Evolutionary conservation across 345 rosid genomes (phyloP), one percentile per base, ranked within the genome.

Genomic region (Aethionema arabicum): DNA sequence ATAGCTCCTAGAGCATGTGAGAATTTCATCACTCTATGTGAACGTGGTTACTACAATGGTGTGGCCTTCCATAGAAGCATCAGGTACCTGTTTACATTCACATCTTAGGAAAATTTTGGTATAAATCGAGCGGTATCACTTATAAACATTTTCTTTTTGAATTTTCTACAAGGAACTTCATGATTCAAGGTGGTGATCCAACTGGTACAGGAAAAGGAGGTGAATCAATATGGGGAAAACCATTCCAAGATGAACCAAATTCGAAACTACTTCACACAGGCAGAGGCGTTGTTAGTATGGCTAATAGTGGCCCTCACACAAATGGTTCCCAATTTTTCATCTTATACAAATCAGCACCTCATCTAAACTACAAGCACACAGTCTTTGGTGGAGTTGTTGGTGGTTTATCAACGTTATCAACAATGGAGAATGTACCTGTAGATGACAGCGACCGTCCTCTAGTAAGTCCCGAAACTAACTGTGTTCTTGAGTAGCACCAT

Each of bases 111-210:
- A 31, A 37, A 0, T 35, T 39, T 49, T 40, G 6, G 0, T 31
- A 48, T 21, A 3, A 47, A 12, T 45, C 0, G 8, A 14, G 30
- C 45, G 32, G 12, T 40, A 38, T 0, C 5, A 38, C 27, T 57
- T 9, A 61, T 44, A 27, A 11, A 52, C 29, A 8, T 11, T 29
- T 32, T 5, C 6, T 8, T 40, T 33, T 57, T 59, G 45, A 52
- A 48, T 7, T 36, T 30, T 59, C 47, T 69, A 38, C 33, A 65
- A 84, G 97, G 82, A 93, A 86, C 81, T 93, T 90, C 72, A 93
- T 87, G 96, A 87, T 93, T 73, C 99, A 93, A 83, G 97, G 97
- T 15, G 95, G 99, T 47, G 97, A 93, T 76, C 99, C 99, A 51
- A 90, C 90, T 55, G 90, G 97, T 31, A 90, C 92, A 37, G 96